These are phyloP conservation scores for Didymellaceae sp. DNA, from an alignment of 2,329 filamentous ascomycete genomes.

Conservation along the genomic window DNA sequence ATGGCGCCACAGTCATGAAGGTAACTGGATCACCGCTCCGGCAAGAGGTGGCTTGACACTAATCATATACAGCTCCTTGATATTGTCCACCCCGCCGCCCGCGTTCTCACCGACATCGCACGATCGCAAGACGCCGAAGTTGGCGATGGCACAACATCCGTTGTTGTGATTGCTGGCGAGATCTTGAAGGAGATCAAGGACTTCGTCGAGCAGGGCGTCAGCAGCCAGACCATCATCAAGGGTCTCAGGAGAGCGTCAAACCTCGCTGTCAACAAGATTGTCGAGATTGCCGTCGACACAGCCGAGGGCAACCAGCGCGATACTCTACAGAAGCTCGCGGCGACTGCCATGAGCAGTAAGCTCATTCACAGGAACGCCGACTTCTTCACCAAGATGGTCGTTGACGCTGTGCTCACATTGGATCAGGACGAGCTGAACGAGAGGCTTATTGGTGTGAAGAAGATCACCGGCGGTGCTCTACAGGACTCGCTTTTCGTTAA, in stretches of 20 bases:
- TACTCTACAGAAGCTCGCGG: constrained; percentile 86
- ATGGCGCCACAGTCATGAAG: constrained; percentile 99
- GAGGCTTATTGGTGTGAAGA: constrained; percentile 97
- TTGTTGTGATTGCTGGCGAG: constrained; percentile 96
- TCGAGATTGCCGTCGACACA: constrained; percentile 91
- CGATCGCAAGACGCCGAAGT: constrained; percentile 99
- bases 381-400: constrained; percentile 98
- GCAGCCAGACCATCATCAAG: constrained; percentile 97
- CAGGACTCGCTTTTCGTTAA: constrained; percentile 97
- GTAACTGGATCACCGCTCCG: constrained; percentile 53
- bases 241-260: constrained; percentile 83
- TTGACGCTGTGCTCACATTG: constrained; percentile 92
- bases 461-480: constrained; percentile 93
- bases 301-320: constrained; percentile 83
- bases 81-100: constrained; percentile 95
- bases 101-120: constrained; percentile 97
- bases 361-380: constrained; percentile 95
- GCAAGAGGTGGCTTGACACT: not conserved
- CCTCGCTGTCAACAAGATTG: constrained; percentile 98
- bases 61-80: constrained; percentile 77
- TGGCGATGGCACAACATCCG: constrained; percentile 95
- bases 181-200: constrained; percentile 97
- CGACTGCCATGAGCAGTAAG: constrained; percentile 99
- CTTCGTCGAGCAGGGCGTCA: constrained; percentile 94
- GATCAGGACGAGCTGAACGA: constrained; percentile 98